Conservation (phyloP, 129 eudicot genomes). For the Flaveria trinervia region DNA sequence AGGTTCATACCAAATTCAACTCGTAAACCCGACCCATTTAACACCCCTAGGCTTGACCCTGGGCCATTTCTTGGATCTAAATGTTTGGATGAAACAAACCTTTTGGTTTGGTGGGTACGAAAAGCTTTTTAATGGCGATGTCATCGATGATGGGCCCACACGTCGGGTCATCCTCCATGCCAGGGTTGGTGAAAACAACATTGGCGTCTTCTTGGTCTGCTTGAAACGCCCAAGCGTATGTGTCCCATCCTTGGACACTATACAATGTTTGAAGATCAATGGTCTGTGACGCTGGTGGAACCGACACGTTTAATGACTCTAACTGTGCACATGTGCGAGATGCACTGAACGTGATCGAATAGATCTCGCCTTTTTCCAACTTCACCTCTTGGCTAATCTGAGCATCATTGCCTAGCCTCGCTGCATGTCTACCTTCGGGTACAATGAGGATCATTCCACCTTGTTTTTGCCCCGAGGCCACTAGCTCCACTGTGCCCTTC, state of each 20-base stretch:
- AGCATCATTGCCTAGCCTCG: constrained; percentile 89
- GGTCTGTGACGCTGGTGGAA: constrained; percentile 73
- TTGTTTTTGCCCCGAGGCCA: constrained; percentile 85
- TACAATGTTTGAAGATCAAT: constrained; percentile 90
- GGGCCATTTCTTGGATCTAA: neutral
- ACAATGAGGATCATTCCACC: constrained; percentile 99
- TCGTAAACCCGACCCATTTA: neutral
- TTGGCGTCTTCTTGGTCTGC: constrained; percentile 55
- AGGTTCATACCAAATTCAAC: too few species aligned
- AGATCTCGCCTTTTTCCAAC: constrained; percentile 71
- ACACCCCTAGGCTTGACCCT: neutral
- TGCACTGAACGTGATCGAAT: constrained; percentile 91
- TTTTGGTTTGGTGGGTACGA: constrained; percentile 71
- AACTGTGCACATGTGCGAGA: constrained; percentile 97
- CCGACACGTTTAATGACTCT: constrained; percentile 94
- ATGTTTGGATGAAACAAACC: constrained; percentile 35
- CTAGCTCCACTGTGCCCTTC: constrained; percentile 80
- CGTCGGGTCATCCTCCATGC: constrained; percentile 97
- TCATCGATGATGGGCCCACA: constrained; percentile 98
- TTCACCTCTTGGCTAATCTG: constrained; percentile 70
- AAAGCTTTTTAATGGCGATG: constrained; percentile 85
- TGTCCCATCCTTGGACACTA: constrained; percentile 96
- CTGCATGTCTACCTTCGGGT: constrained; percentile 88
- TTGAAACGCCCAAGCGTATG: constrained; percentile 93
- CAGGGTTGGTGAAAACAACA: constrained; percentile 72